These are phyloP conservation scores for Lactarius vividus DNA, from an alignment of 768 basidiomycete species.

Conservation along the genomic window DNA sequence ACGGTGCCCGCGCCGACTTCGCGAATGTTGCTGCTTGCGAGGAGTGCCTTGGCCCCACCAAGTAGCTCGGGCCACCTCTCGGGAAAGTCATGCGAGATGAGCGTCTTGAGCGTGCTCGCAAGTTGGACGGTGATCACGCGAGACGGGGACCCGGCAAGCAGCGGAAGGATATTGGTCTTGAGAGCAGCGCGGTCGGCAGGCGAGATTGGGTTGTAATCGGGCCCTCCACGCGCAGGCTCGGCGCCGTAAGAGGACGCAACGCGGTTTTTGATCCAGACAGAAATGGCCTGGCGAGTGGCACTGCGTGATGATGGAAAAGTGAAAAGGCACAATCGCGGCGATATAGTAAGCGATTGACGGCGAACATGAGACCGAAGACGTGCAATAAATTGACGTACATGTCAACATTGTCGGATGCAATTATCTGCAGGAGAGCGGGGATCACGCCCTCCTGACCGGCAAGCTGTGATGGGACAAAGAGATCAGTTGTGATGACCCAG, in stretches of 20 bases:
- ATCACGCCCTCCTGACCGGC: slow-evolving; percentile 79
- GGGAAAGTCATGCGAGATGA: slow-evolving; percentile 78
- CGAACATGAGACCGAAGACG: neutral
- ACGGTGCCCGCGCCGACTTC: slow-evolving; percentile 82
- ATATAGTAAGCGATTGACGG: neutral
- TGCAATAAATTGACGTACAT: slow-evolving; percentile 48
- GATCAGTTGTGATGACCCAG: slow-evolving; percentile 17
- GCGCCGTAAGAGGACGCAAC: slow-evolving; percentile 63
- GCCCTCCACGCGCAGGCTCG: slow-evolving; percentile 45
- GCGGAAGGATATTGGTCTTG: slow-evolving; percentile 60
- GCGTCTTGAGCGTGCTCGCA: slow-evolving; percentile 65
- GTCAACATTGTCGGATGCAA: slow-evolving; percentile 73
- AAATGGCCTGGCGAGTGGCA: slow-evolving; percentile 78
- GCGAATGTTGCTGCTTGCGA: slow-evolving; percentile 60
- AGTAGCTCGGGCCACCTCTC: slow-evolving; percentile 68
- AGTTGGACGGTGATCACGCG: slow-evolving; percentile 73
- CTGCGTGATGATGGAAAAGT: slow-evolving; percentile 38
- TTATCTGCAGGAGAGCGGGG: slow-evolving; percentile 81
- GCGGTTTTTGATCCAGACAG: slow-evolving; percentile 91
- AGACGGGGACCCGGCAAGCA: slow-evolving; percentile 67
- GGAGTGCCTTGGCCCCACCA: slow-evolving; percentile 61
- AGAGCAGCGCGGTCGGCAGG: slow-evolving; percentile 71
- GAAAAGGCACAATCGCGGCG: slow-evolving; percentile 11
- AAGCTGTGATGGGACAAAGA: slow-evolving; percentile 46
- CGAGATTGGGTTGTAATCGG: slow-evolving; percentile 63